Conservation (phyloP, 2,329 filamentous ascomycete genomes). For the Talaromyces sp. region DNA sequence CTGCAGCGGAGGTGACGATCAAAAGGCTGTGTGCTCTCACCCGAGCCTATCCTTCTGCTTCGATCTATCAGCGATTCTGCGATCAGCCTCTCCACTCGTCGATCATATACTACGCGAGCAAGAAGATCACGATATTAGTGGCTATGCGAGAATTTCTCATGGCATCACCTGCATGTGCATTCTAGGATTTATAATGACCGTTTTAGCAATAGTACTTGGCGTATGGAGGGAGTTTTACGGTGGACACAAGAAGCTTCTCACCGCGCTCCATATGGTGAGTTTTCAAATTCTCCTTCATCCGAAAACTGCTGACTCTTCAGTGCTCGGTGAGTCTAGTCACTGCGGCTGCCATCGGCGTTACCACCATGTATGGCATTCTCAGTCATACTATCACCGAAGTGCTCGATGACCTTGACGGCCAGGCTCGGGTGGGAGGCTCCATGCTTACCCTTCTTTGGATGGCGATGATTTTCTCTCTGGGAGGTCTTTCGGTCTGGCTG, state of each 20-base stretch:
- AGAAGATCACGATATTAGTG: neutral
- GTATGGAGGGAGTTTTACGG: conserved; percentile 2
- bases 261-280: conserved; percentile 4
- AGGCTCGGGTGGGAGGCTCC: conserved; percentile 1
- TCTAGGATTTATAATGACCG: conserved; percentile 2
- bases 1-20: conserved; percentile 3
- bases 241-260: conserved; percentile 1
- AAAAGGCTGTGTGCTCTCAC: conserved; percentile 2
- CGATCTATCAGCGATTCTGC: conserved; percentile 6
- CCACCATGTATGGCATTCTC: conserved; percentile 5
- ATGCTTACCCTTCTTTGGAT: conserved; percentile 7
- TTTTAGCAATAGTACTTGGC: neutral
- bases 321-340: neutral
- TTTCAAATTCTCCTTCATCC: neutral
- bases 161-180: conserved; percentile 9
- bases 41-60: conserved; percentile 12
- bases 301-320: neutral
- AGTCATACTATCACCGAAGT: conserved; percentile 1
- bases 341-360: conserved; percentile 3
- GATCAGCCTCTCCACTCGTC: neutral
- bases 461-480: conserved; percentile 7
- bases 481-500: conserved; percentile 1
- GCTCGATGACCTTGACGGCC: neutral
- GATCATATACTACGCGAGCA: neutral
- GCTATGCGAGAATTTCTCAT: conserved; percentile 5